Evolutionary conservation across 768 basidiomycete genomes (phyloP), one percentile per base, ranked within the genome.

Genomic region (Trametes elegans): DNA sequence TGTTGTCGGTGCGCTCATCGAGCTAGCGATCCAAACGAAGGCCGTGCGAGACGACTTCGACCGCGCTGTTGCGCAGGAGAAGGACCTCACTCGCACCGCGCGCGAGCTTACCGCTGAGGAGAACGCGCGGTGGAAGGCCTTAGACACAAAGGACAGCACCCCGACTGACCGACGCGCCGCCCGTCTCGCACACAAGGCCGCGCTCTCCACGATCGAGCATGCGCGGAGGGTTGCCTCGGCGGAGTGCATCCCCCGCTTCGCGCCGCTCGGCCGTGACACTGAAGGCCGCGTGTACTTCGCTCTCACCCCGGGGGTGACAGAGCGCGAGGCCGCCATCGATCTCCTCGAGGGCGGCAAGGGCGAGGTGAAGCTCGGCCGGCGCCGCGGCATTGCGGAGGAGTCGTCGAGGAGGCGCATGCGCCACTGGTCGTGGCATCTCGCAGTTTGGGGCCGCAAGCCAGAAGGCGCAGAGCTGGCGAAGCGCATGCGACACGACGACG

Each of bases 391-490:
- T 68, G 27, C 75, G 23, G 63, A 74, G 7, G 68, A 72, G 27
- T 80, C 80, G 13, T 81, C 84, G n/a, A 73, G 83, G n/a, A 66
- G 67, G 19, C 69, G 73, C 29, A 68, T 85, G 67, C 77, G 67
- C 54, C 76, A 79, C 28, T 93, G 90, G 89, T 75, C 82, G 1
- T 90, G 85, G 85, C 87, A 88, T 66, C 63, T 93, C n/a, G 82
- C 79, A 4, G 86, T 90, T 1, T 88, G 82, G 79, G 89, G 89
- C 1, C 79, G 69, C 68, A 78, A 71, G 57, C 81, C 83, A 0
- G 58, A 66, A 18, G 63, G 56, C 14, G 68, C 64, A 8, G 46
- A 49, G 2, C 62, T 61, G 40, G 68, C 62, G 44, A 63, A 63
- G 53, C 60, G 58, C 24, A 45, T 53, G 8, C 44, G 55, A 19